Evolutionary conservation across 164 flowering plant genomes (phyloP), one percentile per base, ranked within the genome.

Genomic region (Protea cynaroides): DNA sequence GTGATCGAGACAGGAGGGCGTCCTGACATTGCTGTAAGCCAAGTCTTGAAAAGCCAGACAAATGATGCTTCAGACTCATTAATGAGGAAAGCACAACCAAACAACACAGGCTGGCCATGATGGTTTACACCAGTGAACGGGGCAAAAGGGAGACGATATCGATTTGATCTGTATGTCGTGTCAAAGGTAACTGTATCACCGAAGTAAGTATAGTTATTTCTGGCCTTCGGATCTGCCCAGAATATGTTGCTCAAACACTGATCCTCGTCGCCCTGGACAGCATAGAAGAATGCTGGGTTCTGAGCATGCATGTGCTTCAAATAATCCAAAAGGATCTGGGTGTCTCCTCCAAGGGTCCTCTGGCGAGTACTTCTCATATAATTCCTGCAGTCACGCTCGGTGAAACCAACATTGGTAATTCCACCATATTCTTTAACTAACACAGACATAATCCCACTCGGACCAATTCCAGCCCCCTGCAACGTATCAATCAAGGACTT

Each of bases 391-490:
- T 91, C 97, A 12, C 82, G 87, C 78, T 87, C 90, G 0, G 88
- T 84, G 67, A 89, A 91, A 0, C 96, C 97, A 64, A 89, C 87
- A 56, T 82, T 87, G 66, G 83, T 84, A 58, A 83, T 74, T 15
- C 92, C 94, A 68, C 90, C 90, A 73, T 77, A 84, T 75, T 89
- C 90, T 53, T 84, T 81, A 13, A 86, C 79, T 51, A 87, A 76
- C 23, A 85, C 89, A 9, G 93, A 85, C 88, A 89, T 86, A 15
- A 89, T 83, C 71, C 87, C 74, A 13, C 90, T 81, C 17, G 91
- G 88, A 4, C 93, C 96, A 78, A 83, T 76, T 11, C 91, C 96
- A 61, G 86, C 89, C 25, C 84, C 86, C 76, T 86, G 96, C 73
- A 88, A 71, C 5, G 92, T 88, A 53, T 86, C 96, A 57, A 88